Evolutionary conservation across 192 early-diverging fungal species (phyloP).

Genomic region (Gamsiella multidivaricata): DNA sequence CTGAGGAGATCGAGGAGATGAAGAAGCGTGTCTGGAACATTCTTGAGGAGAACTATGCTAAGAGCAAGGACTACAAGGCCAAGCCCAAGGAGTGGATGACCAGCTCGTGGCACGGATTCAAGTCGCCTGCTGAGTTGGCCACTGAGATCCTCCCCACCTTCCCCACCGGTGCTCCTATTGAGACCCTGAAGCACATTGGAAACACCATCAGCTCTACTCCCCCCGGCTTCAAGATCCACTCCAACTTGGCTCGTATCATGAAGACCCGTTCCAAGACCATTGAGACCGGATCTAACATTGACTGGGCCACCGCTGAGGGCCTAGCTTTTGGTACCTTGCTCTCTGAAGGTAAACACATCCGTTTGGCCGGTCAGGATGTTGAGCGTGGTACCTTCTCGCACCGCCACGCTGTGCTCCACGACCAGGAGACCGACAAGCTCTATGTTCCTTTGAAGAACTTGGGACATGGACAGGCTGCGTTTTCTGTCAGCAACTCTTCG

Average conservation of each 20-base stretch:
- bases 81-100: conserved; percentile 95
- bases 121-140: conserved; percentile 80
- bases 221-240: conserved; percentile 85
- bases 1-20: conserved; percentile 85
- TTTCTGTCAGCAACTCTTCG: conserved; percentile 95
- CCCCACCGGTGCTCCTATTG: conserved; percentile 75
- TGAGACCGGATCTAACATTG: conserved; percentile 82
- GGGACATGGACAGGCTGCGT: conserved; percentile 84
- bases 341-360: conserved; percentile 91
- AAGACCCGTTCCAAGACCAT: conserved; percentile 86
- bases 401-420: conserved; percentile 96
- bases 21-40: conserved; percentile 93
- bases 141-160: conserved; percentile 73
- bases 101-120: conserved; percentile 92
- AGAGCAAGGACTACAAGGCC: conserved; percentile 90
- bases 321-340: conserved; percentile 94
- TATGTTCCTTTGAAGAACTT: conserved; percentile 91
- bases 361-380: conserved; percentile 96
- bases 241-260: conserved; percentile 88
- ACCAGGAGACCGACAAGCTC: conserved; percentile 87
- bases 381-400: conserved; percentile 99
- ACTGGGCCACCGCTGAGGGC: conserved; percentile 96
- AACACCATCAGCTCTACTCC: conserved; percentile 84
- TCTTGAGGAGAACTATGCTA: conserved; percentile 91
- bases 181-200: conserved; percentile 86